Evolutionary conservation across 352 stramenopile species (phyloP).

Genomic region (Plasmopara muralis): DNA sequence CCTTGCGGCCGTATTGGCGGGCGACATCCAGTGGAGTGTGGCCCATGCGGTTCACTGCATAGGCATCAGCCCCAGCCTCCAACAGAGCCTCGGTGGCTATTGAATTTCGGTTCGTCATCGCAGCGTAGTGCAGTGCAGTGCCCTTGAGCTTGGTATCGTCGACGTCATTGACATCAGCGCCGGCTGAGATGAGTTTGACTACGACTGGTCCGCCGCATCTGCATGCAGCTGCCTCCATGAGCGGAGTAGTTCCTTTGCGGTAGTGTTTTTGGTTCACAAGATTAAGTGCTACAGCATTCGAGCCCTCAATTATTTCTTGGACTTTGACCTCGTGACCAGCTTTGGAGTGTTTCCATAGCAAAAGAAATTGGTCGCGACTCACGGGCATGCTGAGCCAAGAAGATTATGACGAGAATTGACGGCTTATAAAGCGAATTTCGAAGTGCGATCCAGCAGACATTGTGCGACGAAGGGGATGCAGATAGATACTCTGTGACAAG

Average conservation of each 20-base stretch:
- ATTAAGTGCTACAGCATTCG: slow-evolving; percentile 10
- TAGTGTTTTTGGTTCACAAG: slow-evolving; percentile 32
- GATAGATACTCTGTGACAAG: too few species aligned
- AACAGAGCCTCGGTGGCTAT: slow-evolving; percentile 45
- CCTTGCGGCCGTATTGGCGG: slow-evolving; percentile 35
- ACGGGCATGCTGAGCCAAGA: too few species aligned
- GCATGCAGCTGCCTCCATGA: slow-evolving; percentile 58
- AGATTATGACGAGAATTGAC: slow-evolving; percentile 2
- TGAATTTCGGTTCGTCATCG: slow-evolving; percentile 32
- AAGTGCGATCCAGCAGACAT: too few species aligned
- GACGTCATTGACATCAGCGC: slow-evolving; percentile 42
- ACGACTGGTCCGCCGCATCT: slow-evolving; percentile 36
- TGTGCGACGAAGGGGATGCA: too few species aligned
- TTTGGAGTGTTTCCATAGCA: too few species aligned
- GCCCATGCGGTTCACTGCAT: slow-evolving; percentile 47
- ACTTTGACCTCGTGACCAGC: too few species aligned
- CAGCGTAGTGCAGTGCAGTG: slow-evolving; percentile 65
- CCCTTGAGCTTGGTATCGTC: slow-evolving; percentile 34
- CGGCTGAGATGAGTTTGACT: slow-evolving; percentile 36
- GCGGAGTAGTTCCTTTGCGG: slow-evolving; percentile 49
- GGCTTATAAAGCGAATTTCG: background rate
- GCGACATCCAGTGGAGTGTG: slow-evolving; percentile 61
- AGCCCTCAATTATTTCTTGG: too few species aligned
- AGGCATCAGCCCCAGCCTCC: slow-evolving; percentile 38
- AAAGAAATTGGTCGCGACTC: too few species aligned